Conservation (phyloP, 208 protist genomes). For the Leishmania lainsoni region DNA sequence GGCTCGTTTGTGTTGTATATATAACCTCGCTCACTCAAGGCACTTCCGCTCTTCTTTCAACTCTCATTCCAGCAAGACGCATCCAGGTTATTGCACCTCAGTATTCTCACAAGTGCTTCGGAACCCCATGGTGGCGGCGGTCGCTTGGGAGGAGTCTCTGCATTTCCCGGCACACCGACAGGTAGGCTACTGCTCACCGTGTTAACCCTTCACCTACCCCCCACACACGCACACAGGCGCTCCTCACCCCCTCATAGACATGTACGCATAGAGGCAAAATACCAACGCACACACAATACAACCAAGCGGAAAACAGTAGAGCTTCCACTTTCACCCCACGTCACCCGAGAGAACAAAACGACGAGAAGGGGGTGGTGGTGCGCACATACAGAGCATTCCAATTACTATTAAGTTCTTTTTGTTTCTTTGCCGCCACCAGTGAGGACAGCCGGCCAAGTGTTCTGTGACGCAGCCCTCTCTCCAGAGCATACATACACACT, state of each 20-base stretch:
- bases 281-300: not conserved
- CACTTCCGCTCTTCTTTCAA: not conserved
- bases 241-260: constrained; percentile 1
- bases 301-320: not conserved
- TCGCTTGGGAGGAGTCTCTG: not conserved
- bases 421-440: not conserved
- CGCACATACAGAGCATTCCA: not conserved
- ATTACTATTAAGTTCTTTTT: not conserved
- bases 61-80: not conserved
- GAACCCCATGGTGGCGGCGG: not conserved
- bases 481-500: not conserved
- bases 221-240: not conserved
- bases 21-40: not conserved
- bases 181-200: not conserved
- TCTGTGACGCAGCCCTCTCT: not conserved
- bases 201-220: not conserved
- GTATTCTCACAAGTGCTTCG: not conserved
- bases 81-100: not conserved
- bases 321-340: not conserved
- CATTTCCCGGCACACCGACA: not conserved
- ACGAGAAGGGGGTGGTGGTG: not conserved
- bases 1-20: not conserved
- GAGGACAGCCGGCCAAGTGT: not conserved
- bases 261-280: constrained; percentile 3
- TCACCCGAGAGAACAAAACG: not conserved